Conservation (phyloP, 371 early-diverging fungal genomes). For the Blyttiomyces sp. region DNA sequence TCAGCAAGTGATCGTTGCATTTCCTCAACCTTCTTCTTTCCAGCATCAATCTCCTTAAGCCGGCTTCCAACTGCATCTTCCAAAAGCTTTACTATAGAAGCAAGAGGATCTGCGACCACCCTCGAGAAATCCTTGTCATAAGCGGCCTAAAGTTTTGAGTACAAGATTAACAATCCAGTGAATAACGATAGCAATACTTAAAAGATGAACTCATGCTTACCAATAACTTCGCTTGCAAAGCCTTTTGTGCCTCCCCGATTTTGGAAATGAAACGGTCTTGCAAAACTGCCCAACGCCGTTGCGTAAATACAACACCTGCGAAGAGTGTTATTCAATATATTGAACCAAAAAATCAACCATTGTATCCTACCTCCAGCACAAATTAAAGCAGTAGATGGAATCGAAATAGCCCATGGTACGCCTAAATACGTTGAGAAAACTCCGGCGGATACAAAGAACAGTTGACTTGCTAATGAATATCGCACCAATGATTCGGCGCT, state of each 20-base stretch:
- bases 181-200: too few relatives aligned
- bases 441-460: slow-evolving; percentile 19
- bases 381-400: slow-evolving; percentile 26
- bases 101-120: slow-evolving; percentile 32
- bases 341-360: not conserved
- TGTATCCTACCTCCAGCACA: slow-evolving; percentile 12
- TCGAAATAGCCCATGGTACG: slow-evolving; percentile 36
- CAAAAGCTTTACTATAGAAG: slow-evolving; percentile 23
- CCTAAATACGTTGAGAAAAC: slow-evolving; percentile 34
- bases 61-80: slow-evolving; percentile 21
- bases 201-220: slow-evolving; percentile 5
- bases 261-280: slow-evolving; percentile 26
- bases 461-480: slow-evolving; percentile 3
- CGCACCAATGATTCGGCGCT: slow-evolving; percentile 26
- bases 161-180: too few relatives aligned
- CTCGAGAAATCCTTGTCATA: slow-evolving; percentile 34
- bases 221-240: slow-evolving; percentile 24
- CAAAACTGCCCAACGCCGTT: slow-evolving; percentile 20
- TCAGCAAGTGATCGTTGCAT: too few relatives aligned
- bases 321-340: not conserved
- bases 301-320: slow-evolving; percentile 27
- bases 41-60: slow-evolving; percentile 8
- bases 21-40: slow-evolving; percentile 8
- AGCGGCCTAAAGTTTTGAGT: too few relatives aligned
- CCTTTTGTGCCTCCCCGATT: slow-evolving; percentile 30